Evolutionary conservation across 148 eudicot species (phyloP).

Genomic region (Persicaria maculosa): DNA sequence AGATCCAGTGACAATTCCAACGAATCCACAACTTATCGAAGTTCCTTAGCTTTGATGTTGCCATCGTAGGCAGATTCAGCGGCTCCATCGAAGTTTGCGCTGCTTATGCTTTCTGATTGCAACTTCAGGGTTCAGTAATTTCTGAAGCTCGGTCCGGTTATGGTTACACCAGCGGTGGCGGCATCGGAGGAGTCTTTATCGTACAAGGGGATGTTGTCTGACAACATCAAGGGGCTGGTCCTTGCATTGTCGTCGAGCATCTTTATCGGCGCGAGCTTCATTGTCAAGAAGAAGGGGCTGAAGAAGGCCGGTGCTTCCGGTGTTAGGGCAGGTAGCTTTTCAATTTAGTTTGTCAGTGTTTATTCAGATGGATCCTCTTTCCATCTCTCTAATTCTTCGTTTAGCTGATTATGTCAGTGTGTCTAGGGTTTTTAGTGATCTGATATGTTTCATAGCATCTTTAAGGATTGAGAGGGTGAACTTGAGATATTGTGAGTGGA

Average conservation of each 20-base stretch:
- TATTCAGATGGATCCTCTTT: background rate
- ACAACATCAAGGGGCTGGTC: conserved; percentile 10
- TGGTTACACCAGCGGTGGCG: background rate
- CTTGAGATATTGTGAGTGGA: no score
- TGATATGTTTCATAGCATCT: no score
- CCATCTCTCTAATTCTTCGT: background rate
- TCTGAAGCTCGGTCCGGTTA: background rate
- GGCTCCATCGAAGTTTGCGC: background rate
- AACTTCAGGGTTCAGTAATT: background rate
- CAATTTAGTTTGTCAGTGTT: background rate
- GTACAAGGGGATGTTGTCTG: conserved; percentile 16
- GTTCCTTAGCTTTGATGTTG: background rate
- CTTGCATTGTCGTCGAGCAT: conserved; percentile 12
- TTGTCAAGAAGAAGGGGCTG: conserved; percentile 11
- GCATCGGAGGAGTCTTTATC: background rate
- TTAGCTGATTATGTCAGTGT: background rate
- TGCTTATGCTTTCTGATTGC: no score
- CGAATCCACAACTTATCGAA: background rate
- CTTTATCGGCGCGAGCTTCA: conserved; percentile 14
- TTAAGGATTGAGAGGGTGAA: no score
- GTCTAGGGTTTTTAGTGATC: background rate
- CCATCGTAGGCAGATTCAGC: background rate
- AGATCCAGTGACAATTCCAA: background rate
- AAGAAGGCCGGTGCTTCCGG: conserved; percentile 13
- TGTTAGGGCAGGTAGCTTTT: conserved; percentile 7